These are phyloP conservation scores for Mortierella sp. DNA, from an alignment of 371 early-diverging fungal genomes.

Conservation along the genomic window DNA sequence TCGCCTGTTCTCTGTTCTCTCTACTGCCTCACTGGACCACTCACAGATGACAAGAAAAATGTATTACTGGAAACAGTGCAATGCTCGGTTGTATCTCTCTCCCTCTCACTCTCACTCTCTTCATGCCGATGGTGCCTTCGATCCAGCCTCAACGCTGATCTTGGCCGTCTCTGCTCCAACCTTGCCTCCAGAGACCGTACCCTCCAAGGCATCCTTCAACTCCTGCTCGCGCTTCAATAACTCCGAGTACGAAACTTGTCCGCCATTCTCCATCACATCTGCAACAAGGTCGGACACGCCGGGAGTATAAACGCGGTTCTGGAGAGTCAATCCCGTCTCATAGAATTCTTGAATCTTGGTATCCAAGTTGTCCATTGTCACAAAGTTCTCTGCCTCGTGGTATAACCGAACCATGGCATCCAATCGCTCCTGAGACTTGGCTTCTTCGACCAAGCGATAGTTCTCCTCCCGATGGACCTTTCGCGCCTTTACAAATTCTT, in stretches of 20 bases:
- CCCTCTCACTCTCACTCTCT: not conserved
- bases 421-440: constrained; percentile 49
- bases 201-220: constrained; percentile 48
- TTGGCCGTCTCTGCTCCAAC: constrained; percentile 38
- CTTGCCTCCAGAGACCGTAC: constrained; percentile 50
- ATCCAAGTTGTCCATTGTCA: constrained; percentile 60
- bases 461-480: constrained; percentile 37
- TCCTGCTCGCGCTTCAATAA: constrained; percentile 49
- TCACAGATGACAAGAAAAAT: no score
- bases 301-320: constrained; percentile 31
- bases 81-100: no score
- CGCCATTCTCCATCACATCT: constrained; percentile 50
- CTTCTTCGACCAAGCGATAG: constrained; percentile 28
- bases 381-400: constrained; percentile 57
- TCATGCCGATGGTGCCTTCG: constrained; percentile 24
- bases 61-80: no score
- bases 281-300: constrained; percentile 39
- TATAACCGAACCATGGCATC: constrained; percentile 57
- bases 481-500: constrained; percentile 39
- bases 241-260: constrained; percentile 33
- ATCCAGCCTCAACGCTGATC: constrained; percentile 8
- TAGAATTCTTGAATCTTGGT: constrained; percentile 55
- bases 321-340: constrained; percentile 42
- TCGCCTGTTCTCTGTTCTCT: not conserved
- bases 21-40: no score